Base-by-base conservation (phyloP, 306 rosid genomes). In the Fragaria vesca region DNA sequence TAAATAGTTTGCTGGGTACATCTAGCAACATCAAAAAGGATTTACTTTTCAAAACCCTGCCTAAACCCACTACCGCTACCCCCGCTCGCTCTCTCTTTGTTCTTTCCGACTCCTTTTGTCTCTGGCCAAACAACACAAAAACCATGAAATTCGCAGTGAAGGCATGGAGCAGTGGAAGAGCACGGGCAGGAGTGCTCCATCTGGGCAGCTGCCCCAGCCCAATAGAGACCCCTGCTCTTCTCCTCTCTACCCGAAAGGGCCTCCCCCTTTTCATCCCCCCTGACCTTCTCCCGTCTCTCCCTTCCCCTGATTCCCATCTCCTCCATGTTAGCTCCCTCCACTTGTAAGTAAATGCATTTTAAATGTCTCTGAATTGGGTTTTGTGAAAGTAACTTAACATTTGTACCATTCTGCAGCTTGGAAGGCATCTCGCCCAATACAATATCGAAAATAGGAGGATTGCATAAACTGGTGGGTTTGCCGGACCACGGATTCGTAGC, bases 211-310 rank as follows among this genome's bases (percentile, higher is more conserved):
- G 84, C 81, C 79, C 89, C 0, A 42, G 55, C 76, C 80, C 85
- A 20, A 85, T 92, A 21, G 91, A 91, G 62, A 95, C 97, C 0
- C 98, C 98, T 12, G 87, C 89, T 26, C 91, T 95, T 73, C 96
- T 92, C 48, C 79, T 92, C 58, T 87, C 97, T 43, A 95, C 97
- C 4, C 91, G 98, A 8, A 91, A 92, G 87, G 98, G 97, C 13
- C 91, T 95, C 10, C 97, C 97, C 20, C 73, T 78, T 73, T 92
- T 92, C 69, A 88, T 83, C 48, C 57, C 97, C 43, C 98, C 96
- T 2, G 98, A 95, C 79, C 93, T 89, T 70, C 93, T 95, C 78
- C 46, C 86, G 66, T 91, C 97, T 78, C 93, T 95, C n/a, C 98
- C 98, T 73, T 95, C 87, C 17, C 98, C 98, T 24, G 90, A 94